A percentile compares a stretch with the other conserved stretches of the same genome.
Conservation (phyloP, 768 basidiomycete genomes). For the Kwoniella pini region DNA sequence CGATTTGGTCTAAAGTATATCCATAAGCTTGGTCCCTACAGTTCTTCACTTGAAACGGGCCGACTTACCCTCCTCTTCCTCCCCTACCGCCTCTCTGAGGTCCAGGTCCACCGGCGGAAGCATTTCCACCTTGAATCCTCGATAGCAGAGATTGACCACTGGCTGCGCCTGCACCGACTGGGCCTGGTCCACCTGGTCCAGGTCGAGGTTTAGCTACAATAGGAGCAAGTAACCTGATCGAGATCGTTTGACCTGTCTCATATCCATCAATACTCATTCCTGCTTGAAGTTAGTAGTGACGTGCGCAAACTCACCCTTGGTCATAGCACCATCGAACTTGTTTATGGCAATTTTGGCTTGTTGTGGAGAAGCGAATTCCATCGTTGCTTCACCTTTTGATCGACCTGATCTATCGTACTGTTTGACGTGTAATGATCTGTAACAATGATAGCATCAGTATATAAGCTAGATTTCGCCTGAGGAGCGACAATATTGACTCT, state of each 20-base stretch:
- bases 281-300: not conserved
- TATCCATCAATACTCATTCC: not conserved
- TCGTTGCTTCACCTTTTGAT: constrained; percentile 76
- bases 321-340: constrained; percentile 79
- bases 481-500: constrained; percentile 10
- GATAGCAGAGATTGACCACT: constrained; percentile 35
- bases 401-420: constrained; percentile 96
- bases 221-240: constrained; percentile 42
- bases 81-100: constrained; percentile 22
- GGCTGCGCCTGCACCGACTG: constrained; percentile 5
- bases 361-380: constrained; percentile 73
- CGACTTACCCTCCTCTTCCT: constrained; percentile 32
- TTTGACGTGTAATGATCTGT: not conserved
- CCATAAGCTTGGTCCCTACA: not conserved
- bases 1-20: constrained; percentile 54
- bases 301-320: constrained; percentile 67
- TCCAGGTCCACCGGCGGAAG: not conserved
- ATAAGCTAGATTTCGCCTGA: not conserved
- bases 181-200: constrained; percentile 7
- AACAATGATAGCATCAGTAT: not conserved
- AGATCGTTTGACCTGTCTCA: constrained; percentile 47
- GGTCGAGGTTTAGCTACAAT: constrained; percentile 21
- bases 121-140: constrained; percentile 36
- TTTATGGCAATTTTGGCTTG: constrained; percentile 83
- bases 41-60: no score